Evolutionary conservation across 2,329 filamentous ascomycete species (phyloP), one percentile per base, ranked within the genome.

Genomic region (Ophiocordyceps camponoti-saundersi): DNA sequence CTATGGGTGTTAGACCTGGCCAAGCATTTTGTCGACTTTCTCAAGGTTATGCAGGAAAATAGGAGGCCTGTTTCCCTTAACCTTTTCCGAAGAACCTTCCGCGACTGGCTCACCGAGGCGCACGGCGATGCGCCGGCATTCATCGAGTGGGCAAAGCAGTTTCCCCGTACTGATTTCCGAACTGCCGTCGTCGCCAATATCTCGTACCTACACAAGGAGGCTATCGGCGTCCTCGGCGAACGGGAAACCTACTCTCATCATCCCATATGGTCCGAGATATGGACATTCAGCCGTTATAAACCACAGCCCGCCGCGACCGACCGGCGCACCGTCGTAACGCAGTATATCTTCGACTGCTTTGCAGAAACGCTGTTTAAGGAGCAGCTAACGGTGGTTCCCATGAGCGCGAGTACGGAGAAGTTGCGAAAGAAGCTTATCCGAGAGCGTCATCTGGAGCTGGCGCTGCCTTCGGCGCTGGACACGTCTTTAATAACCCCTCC

Each of bases 11-110:
- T 77, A 0, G 71, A 82, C 46, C 64, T 92, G 0, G 70, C 74
- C 0, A 90, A 89, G 56, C 78, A 87, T 53, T 71, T 83, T 22
- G 68, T 88, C 1, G 81, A 88, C 50, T 92, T 73, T 52, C 65
- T 83, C 44, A 58, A 61, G 3, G 45, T 57, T 11, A 60, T 66
- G 48, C 53, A 58, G 3, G 52, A 59, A 10, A 50, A 51, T 13
- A 44, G 53, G 0, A 54, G 53, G 0, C 56, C 55, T 2, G 70
- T 82, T 1, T 60, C 62, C 0, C 64, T 88, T 0, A 47, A 63
- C 3, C 62, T 77, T 46, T 89, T 92, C 51, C 64, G 67, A 10
- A 48, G 48, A 0, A 54, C 66, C 0, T 92, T 92, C 51, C 58
- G 62, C 30, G 46, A 49, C 0, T 88, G 81, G 80, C 55, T 84